phyloP scores from a whole-genome alignment of 2,329 filamentous ascomycete species.

The Grosmannia huntii region DNA sequence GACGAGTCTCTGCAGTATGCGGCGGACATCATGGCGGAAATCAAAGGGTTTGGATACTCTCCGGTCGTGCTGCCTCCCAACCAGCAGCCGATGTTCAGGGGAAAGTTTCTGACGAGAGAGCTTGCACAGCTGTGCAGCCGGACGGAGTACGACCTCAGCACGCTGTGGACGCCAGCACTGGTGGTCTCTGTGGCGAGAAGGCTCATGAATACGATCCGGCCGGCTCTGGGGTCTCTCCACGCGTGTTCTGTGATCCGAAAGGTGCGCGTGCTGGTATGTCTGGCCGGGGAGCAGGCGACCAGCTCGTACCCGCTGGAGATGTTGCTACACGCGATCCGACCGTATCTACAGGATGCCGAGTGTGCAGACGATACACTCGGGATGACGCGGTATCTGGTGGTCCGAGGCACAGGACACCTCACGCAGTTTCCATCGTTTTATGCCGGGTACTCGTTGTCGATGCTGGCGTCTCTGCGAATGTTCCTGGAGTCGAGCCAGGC shows the following conservation, averaged over 20 bases:
- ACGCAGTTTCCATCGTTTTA: constrained; percentile 58
- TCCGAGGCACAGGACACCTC: constrained; percentile 53
- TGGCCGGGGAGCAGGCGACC: constrained; percentile 62
- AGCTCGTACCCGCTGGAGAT: constrained; percentile 80
- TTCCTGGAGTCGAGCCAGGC: constrained; percentile 65
- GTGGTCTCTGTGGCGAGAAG: constrained; percentile 63
- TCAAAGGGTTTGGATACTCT: constrained; percentile 57
- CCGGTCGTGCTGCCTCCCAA: constrained; percentile 53
- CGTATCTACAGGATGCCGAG: constrained; percentile 68
- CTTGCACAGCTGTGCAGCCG: constrained; percentile 66
- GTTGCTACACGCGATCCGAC: constrained; percentile 67
- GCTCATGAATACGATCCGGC: constrained; percentile 68
- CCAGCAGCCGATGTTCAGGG: constrained; percentile 78
- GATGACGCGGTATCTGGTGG: constrained; percentile 71
- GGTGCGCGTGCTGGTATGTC: constrained; percentile 64
- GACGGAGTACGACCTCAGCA: constrained; percentile 49
- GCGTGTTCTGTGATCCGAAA: constrained; percentile 79
- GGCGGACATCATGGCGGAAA: constrained; percentile 51
- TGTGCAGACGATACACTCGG: constrained; percentile 87
- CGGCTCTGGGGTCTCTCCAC: constrained; percentile 74
- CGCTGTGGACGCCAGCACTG: constrained; percentile 64
- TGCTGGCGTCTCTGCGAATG: constrained; percentile 62
- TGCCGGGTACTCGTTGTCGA: constrained; percentile 67
- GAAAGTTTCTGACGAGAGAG: constrained; percentile 62
- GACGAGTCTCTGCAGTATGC: constrained; percentile 47